Percentiles rank a stretch among this genome's conserved stretches.
Conservation (phyloP, 257 asterid species). For the Linderniella brevidens region DNA sequence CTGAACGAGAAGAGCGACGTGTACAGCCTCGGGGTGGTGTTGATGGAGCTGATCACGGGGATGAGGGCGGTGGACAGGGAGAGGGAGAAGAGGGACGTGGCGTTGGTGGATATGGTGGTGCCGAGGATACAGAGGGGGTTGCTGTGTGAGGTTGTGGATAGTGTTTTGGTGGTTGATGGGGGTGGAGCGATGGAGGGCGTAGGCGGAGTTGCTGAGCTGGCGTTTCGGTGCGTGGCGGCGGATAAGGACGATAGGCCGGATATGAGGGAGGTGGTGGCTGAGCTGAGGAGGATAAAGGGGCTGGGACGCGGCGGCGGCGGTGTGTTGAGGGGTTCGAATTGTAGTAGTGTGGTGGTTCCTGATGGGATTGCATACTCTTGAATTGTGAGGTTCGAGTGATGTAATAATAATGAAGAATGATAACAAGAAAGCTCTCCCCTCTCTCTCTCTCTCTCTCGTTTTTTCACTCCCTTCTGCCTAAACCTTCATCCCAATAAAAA, state of each 20-base stretch:
- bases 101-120: constrained; percentile 80
- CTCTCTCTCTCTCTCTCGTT: too few relatives aligned
- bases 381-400: too few relatives aligned
- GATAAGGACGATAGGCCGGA: constrained; percentile 91
- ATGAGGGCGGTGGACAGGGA: constrained; percentile 75
- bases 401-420: too few relatives aligned
- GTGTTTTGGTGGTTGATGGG: constrained; percentile 40
- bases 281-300: constrained; percentile 54
- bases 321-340: constrained; percentile 33
- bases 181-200: constrained; percentile 53
- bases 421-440: too few relatives aligned
- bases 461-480: too few relatives aligned
- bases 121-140: constrained; percentile 87
- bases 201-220: constrained; percentile 62
- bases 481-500: too few relatives aligned
- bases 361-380: constrained; percentile 22
- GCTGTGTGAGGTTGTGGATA: constrained; percentile 75
- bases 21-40: constrained; percentile 82
- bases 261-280: constrained; percentile 63
- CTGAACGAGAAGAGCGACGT: constrained; percentile 87
- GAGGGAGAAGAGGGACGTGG: constrained; percentile 74
- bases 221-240: constrained; percentile 66
- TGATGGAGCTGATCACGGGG: constrained; percentile 74
- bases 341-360: constrained; percentile 37
- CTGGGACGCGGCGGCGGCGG: constrained; percentile 23